A percentile compares a stretch with the other conserved stretches of the same genome.
Evolutionary conservation across 768 basidiomycete genomes (phyloP).

Genomic region (Pleurotus pulmonarius): DNA sequence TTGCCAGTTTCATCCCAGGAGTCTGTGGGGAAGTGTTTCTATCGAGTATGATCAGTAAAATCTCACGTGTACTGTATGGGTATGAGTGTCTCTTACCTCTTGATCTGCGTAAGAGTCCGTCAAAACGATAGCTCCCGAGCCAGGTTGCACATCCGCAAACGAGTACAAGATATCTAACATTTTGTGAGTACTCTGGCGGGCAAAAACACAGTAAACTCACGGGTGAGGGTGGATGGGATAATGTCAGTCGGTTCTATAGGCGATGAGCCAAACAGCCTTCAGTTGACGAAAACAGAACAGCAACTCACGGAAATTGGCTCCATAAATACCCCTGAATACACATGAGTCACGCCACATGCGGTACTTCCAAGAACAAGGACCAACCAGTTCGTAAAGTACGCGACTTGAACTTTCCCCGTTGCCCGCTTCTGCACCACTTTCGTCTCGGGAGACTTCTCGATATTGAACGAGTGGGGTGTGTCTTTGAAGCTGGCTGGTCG

Average conservation of each 20-base stretch:
- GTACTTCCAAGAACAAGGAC: slow-evolving; percentile 9
- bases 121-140: slow-evolving; percentile 58
- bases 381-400: slow-evolving; percentile 57
- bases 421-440: slow-evolving; percentile 38
- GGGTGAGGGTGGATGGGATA: slow-evolving; percentile 56
- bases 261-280: background rate
- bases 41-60: slow-evolving; percentile 2
- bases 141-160: slow-evolving; percentile 69
- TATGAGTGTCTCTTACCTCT: slow-evolving; percentile 33
- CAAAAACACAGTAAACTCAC: slow-evolving; percentile 25
- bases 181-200: background rate
- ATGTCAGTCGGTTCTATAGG: slow-evolving; percentile 62
- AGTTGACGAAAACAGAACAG: slow-evolving; percentile 8
- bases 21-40: slow-evolving; percentile 74
- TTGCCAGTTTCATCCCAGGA: slow-evolving; percentile 72
- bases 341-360: background rate
- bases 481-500: slow-evolving; percentile 45
- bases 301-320: slow-evolving; percentile 55
- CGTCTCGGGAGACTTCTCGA: slow-evolving; percentile 30
- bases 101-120: slow-evolving; percentile 77
- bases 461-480: slow-evolving; percentile 27
- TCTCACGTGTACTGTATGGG: background rate
- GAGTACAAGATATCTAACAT: slow-evolving; percentile 63
- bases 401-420: slow-evolving; percentile 35
- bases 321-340: slow-evolving; percentile 48